These are phyloP conservation scores for Pseudozyma tsukubaensis DNA, from an alignment of 1,284 basidiomycete genomes.

Conservation along the genomic window DNA sequence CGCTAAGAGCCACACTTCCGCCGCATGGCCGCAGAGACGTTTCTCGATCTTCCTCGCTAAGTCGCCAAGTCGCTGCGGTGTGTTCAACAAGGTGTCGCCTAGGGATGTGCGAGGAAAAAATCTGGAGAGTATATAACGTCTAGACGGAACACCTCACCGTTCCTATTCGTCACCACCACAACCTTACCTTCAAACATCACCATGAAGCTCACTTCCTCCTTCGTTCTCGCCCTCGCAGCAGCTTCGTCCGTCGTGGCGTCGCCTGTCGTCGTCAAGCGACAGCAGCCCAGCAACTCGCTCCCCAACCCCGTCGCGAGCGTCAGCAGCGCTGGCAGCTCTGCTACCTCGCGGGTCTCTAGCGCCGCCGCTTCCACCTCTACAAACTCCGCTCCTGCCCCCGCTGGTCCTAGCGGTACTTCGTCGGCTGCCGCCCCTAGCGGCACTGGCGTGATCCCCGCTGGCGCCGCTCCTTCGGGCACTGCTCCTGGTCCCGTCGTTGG, in stretches of 20 bases:
- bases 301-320: background rate
- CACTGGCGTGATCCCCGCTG: background rate
- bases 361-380: constrained; percentile 4
- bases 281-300: background rate
- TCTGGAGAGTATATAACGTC: constrained; percentile 20
- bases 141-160: background rate
- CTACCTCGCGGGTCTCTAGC: background rate
- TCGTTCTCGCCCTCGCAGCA: constrained; percentile 35
- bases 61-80: background rate
- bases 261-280: constrained; percentile 23
- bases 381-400: constrained; percentile 4
- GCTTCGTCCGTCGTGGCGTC: constrained; percentile 31
- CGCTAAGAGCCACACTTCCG: constrained; percentile 2
- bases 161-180: background rate
- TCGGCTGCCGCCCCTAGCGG: background rate
- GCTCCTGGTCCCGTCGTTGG: constrained; percentile 1
- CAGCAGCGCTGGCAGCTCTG: background rate
- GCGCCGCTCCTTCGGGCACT: constrained; percentile 1
- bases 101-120: background rate
- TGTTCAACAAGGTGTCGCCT: background rate
- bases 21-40: background rate
- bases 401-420: background rate
- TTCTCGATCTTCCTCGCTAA: constrained; percentile 17
- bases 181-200: background rate
- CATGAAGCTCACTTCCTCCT: constrained; percentile 41